Evolutionary conservation across 257 asterid genomes (phyloP).

Genomic region (Eucommia ulmoides): DNA sequence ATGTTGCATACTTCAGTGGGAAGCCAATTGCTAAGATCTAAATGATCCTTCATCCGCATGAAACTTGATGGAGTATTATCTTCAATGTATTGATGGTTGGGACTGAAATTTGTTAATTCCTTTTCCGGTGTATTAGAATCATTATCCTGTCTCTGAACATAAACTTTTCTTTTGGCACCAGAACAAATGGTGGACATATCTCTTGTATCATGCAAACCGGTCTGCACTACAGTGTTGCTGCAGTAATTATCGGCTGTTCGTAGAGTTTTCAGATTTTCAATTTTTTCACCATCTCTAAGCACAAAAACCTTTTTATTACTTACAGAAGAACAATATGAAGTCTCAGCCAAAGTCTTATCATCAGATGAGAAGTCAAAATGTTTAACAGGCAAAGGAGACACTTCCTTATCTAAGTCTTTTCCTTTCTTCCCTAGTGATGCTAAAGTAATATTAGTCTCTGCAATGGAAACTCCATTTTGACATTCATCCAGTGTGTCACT

Average conservation of each 20-base stretch:
- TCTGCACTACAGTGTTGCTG: slow-evolving; percentile 16
- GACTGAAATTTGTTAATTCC: slow-evolving; percentile 17
- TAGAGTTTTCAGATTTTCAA: slow-evolving; percentile 13
- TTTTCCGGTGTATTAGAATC: slow-evolving; percentile 25
- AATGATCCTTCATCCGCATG: slow-evolving; percentile 29
- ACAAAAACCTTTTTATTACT: slow-evolving; percentile 16
- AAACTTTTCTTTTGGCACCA: slow-evolving; percentile 19
- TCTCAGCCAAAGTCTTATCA: slow-evolving; percentile 25
- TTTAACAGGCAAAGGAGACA: slow-evolving; percentile 84
- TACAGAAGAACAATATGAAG: slow-evolving; percentile 15
- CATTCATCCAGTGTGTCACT: slow-evolving; percentile 14
- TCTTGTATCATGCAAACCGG: slow-evolving; percentile 17
- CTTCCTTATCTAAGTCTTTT: slow-evolving; percentile 43
- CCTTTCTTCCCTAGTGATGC: slow-evolving; percentile 28
- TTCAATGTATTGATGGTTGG: slow-evolving; percentile 25
- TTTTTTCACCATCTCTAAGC: slow-evolving; percentile 15
- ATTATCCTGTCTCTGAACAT: slow-evolving; percentile 16
- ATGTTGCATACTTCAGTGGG: slow-evolving; percentile 78
- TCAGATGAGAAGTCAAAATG: slow-evolving; percentile 81
- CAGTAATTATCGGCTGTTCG: slow-evolving; percentile 8
- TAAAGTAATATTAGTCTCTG: slow-evolving; percentile 27
- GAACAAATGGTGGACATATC: slow-evolving; percentile 17
- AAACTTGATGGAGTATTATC: slow-evolving; percentile 56
- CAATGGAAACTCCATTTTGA: slow-evolving; percentile 17
- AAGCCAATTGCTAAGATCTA: slow-evolving; percentile 77